These are phyloP conservation scores for Calonectria pseudoturangicola DNA, from an alignment of 2,329 filamentous ascomycete genomes.

Conservation along the genomic window DNA sequence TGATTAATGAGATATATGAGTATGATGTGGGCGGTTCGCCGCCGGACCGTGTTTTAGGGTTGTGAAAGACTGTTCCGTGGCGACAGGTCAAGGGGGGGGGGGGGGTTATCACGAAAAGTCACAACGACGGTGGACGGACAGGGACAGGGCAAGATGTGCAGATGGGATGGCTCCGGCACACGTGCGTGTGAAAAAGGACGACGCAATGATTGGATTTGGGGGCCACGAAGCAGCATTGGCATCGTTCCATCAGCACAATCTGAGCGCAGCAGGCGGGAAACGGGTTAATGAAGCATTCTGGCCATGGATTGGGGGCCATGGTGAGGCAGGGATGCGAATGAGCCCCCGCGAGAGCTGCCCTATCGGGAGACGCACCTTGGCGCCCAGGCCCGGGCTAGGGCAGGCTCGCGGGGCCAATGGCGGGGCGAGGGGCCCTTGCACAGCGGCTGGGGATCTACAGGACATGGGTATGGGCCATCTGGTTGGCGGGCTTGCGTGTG, in stretches of 20 bases:
- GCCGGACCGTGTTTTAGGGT: not conserved
- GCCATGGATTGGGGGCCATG: constrained; percentile 13
- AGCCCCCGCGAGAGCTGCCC: constrained; percentile 15
- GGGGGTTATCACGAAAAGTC: not conserved
- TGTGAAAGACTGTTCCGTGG: not conserved
- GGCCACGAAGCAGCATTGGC: not conserved
- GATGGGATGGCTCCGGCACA: constrained; percentile 19
- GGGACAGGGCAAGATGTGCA: not conserved
- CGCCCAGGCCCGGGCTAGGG: constrained; percentile 15
- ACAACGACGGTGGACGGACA: not conserved
- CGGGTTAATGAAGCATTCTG: constrained; percentile 13
- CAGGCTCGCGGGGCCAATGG: constrained; percentile 5
- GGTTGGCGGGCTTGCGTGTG: constrained; percentile 10
- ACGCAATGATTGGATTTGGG: not conserved
- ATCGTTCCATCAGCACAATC: constrained; percentile 15
- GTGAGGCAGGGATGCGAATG: not conserved
- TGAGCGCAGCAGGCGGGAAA: constrained; percentile 4
- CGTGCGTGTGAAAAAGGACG: not conserved
- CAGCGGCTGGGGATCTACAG: constrained; percentile 32
- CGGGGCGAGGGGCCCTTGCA: constrained; percentile 26
- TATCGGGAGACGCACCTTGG: constrained; percentile 27
- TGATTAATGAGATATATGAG: not conserved
- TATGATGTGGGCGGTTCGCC: not conserved
- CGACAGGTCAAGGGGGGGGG: constrained; percentile 11
- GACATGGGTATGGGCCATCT: constrained; percentile 19